Percentiles rank a stretch among this genome's conserved stretches.
phyloP scores from a whole-genome alignment of 1,139 yeast genomes.

The Oligophagozyma castellii region DNA sequence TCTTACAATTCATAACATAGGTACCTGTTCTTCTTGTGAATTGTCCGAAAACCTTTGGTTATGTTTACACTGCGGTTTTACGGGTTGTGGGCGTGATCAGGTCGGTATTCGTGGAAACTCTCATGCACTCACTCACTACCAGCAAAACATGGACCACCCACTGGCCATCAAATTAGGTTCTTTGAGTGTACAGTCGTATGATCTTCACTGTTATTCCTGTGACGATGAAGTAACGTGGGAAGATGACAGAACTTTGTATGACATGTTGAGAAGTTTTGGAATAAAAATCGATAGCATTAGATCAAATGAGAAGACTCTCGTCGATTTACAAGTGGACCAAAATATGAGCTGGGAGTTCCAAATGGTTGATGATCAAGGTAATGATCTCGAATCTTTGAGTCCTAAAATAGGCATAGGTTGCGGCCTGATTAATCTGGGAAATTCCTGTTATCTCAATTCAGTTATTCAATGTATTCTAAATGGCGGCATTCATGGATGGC shows the following conservation, averaged over 20 bases:
- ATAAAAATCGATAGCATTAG: conserved; percentile 31
- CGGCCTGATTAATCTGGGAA: conserved; percentile 82
- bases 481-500: conserved; percentile 18
- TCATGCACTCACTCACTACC: conserved; percentile 69
- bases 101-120: conserved; percentile 87
- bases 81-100: conserved; percentile 91
- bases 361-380: conserved; percentile 62
- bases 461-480: conserved; percentile 61
- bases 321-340: conserved; percentile 85
- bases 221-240: conserved; percentile 82
- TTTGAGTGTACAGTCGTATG: conserved; percentile 53
- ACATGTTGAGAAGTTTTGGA: conserved; percentile 44
- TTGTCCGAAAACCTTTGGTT: conserved; percentile 76
- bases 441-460: conserved; percentile 81
- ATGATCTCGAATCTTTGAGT: conserved; percentile 48
- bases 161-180: conserved; percentile 89
- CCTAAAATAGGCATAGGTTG: conserved; percentile 38
- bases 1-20: conserved; percentile 17
- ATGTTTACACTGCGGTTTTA: conserved; percentile 73
- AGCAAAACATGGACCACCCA: conserved; percentile 42
- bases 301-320: conserved; percentile 60
- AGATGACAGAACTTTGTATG: conserved; percentile 26
- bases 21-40: conserved; percentile 51
- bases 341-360: conserved; percentile 88
- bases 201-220: conserved; percentile 78